Evolutionary conservation across 768 basidiomycete genomes (phyloP).

Genomic region (Trametes villosa): DNA sequence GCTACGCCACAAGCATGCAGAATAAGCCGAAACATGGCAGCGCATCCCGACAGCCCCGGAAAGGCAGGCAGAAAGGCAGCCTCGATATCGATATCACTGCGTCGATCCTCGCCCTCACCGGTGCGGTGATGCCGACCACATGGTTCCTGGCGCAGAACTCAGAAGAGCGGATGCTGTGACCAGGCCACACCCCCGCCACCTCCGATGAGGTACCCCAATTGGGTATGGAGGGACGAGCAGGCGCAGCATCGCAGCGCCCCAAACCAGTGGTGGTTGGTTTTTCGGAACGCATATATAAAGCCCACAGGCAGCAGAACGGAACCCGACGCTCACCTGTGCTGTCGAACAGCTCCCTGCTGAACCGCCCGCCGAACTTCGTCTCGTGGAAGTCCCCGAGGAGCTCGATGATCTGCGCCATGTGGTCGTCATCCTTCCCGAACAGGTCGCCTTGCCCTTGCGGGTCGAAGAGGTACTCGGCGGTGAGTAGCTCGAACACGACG

Average conservation of each 20-base stretch:
- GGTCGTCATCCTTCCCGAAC: conserved; percentile 93
- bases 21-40: neutral
- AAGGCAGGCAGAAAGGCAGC: neutral
- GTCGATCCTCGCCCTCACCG: conserved; percentile 2
- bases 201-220: conserved; percentile 9
- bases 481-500: conserved; percentile 88
- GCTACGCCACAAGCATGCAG: conserved; percentile 17
- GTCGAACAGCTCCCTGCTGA: conserved; percentile 85
- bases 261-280: neutral
- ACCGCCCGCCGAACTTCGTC: conserved; percentile 83
- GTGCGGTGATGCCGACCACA: neutral
- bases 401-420: conserved; percentile 94
- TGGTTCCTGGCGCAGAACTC: too few relatives aligned
- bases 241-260: conserved; percentile 1
- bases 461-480: conserved; percentile 92
- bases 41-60: neutral
- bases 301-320: neutral
- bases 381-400: conserved; percentile 80
- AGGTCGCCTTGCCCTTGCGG: conserved; percentile 80
- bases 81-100: neutral
- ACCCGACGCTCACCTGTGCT: conserved; percentile 52
- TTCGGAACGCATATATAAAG: conserved; percentile 3
- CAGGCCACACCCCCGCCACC: too few relatives aligned
- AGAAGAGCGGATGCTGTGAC: too few relatives aligned
- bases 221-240: conserved; percentile 1